These are phyloP conservation scores for Kwoniella heveanensis DNA, from an alignment of 768 basidiomycete genomes.

Conservation along the genomic window DNA sequence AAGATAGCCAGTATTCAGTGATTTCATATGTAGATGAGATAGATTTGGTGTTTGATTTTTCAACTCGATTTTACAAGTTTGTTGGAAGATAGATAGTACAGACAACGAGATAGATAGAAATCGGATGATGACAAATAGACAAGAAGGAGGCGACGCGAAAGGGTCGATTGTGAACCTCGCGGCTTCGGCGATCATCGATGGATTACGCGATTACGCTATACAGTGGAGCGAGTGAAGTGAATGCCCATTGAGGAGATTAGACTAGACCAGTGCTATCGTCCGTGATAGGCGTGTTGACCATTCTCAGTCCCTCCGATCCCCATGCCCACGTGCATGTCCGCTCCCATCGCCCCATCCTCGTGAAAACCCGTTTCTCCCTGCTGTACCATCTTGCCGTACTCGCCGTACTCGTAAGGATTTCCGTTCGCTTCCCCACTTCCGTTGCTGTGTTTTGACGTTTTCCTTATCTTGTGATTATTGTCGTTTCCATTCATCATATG, in stretches of 20 bases:
- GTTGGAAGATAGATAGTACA: constrained; percentile 1
- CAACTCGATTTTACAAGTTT: too few species aligned
- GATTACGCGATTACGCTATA: too few species aligned
- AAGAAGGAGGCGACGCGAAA: too few species aligned
- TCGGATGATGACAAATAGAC: too few species aligned
- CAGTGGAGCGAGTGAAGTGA: too few species aligned
- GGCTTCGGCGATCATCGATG: too few species aligned
- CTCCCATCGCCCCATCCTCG: too few species aligned
- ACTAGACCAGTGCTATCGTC: not conserved
- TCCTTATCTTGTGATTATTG: not conserved
- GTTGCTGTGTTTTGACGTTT: not conserved
- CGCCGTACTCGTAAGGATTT: not conserved
- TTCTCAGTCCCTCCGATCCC: not conserved
- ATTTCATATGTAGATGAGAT: too few species aligned
- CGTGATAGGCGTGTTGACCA: not conserved
- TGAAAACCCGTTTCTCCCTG: not conserved
- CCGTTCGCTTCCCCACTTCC: not conserved
- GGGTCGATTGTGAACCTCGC: too few species aligned
- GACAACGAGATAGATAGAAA: not conserved
- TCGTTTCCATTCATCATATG: not conserved
- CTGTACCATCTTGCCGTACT: not conserved
- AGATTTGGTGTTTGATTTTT: too few species aligned
- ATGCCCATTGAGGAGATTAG: too few species aligned
- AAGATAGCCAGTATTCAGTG: too few species aligned
- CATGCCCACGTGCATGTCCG: not conserved